Base-by-base conservation (phyloP, 441 rosid genomes). In the Pelargonium cotyledonis region DNA sequence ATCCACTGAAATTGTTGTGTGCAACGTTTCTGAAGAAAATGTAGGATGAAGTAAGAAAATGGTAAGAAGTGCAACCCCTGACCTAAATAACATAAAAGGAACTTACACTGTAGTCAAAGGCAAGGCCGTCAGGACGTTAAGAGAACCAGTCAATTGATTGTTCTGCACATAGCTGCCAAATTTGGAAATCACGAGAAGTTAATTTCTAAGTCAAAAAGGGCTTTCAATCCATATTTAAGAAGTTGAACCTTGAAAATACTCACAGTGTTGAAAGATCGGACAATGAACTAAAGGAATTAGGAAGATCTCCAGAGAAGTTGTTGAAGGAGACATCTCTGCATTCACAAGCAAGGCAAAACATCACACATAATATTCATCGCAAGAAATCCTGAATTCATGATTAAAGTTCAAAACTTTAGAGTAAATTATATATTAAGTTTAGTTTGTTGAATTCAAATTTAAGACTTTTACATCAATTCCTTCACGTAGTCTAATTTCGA, bases 291-390 rank as follows among this genome's bases (percentile, higher is more conserved):
- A 95, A 82, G 15, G 99, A 95, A 77, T 6, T 72, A 6, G 98
- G 99, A 83, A 95, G 92, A 82, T 90, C 86, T 23, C 98, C 98
- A 72, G 84, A 86, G 70, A 92, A 85, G 80, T 87, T 92, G 82
- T 95, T 95, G 80, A 84, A 90, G 73, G 99, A 95, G 49, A 95
- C 78, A 84, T 92, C 99, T 84, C 99, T 95, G 79, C 76, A 78
- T 66, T 43, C 67, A 63, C 14, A 68, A 57, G 60, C 58, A 76
- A 41, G 46, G 58, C 6, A 1, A 62, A 16, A n/a, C 67, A 14
- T 70, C 8, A 44, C 6, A 40, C 7, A 65, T 26, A 10, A 9
- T 18, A 44, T 11, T 23, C 26, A 44, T 4, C 19, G 14, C 14
- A 65, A 18, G 21, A 8, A 12, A 53, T 15, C 5, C 3, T 8